Evolutionary conservation across 1,139 yeast species (phyloP).

Genomic region (Yamadazyma taylorii): DNA sequence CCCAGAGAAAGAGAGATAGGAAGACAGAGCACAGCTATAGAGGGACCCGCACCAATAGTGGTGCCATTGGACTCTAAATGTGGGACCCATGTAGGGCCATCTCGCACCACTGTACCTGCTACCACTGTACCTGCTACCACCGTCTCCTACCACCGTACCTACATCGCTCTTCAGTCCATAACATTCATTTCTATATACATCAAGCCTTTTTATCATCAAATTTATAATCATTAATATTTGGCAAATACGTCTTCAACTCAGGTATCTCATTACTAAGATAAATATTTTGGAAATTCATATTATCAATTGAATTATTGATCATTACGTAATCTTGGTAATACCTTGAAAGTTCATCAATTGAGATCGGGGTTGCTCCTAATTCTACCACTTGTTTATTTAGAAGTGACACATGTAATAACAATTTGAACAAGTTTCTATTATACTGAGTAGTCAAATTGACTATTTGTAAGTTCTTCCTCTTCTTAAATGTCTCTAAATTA

Average conservation of each 20-base stretch:
- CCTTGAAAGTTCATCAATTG: slow-evolving; percentile 49
- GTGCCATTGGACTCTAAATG: too few relatives aligned
- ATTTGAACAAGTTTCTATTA: slow-evolving; percentile 55
- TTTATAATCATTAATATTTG: slow-evolving; percentile 62
- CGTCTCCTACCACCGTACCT: neutral
- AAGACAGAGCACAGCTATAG: too few relatives aligned
- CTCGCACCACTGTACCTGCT: too few relatives aligned
- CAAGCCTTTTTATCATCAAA: slow-evolving; percentile 1
- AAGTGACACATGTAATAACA: slow-evolving; percentile 65
- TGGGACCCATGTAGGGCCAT: too few relatives aligned
- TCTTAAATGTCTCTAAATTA: slow-evolving; percentile 43
- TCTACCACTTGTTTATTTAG: slow-evolving; percentile 58
- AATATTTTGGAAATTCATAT: slow-evolving; percentile 52
- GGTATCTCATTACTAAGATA: slow-evolving; percentile 58
- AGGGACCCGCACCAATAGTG: neutral
- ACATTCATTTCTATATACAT: neutral
- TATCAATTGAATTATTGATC: slow-evolving; percentile 53
- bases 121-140: too few relatives aligned
- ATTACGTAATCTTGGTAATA: slow-evolving; percentile 58
- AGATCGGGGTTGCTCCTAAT: slow-evolving; percentile 51
- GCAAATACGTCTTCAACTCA: slow-evolving; percentile 49
- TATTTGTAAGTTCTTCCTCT: slow-evolving; percentile 47
- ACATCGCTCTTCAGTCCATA: neutral
- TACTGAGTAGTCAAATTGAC: slow-evolving; percentile 47
- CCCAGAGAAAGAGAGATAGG: too few relatives aligned